Percentiles rank a stretch among this genome's conserved stretches.
phyloP scores from a whole-genome alignment of 2,329 filamentous ascomycete genomes.

The Neonectria punicea region DNA sequence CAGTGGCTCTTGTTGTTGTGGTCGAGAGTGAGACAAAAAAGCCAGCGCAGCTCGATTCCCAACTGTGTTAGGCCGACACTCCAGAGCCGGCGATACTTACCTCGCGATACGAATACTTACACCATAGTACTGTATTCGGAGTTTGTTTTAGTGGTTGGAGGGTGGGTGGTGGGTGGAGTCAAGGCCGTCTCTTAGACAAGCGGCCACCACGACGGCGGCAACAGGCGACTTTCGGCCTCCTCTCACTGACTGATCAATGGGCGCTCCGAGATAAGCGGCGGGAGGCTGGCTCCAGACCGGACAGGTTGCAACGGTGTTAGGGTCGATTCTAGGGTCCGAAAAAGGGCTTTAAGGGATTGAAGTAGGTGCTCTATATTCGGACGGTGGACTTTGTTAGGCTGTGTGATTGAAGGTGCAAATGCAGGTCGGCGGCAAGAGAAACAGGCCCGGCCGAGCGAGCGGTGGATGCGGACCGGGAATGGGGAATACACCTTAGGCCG shows the following conservation, averaged over 20 bases:
- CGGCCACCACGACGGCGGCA: not conserved
- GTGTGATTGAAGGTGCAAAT: conserved; percentile 6
- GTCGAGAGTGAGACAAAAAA: conserved; percentile 41
- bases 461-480: not conserved
- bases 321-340: not conserved
- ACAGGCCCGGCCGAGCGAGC: conserved; percentile 2
- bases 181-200: not conserved
- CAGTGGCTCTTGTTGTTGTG: conserved; percentile 39
- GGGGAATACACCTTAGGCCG: not conserved
- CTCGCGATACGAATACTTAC: not conserved
- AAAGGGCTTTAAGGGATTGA: not conserved
- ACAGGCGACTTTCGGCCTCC: not conserved
- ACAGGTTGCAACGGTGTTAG: not conserved
- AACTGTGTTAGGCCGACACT: conserved; percentile 1
- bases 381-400: not conserved
- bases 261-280: not conserved
- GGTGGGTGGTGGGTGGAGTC: not conserved
- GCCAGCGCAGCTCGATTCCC: conserved; percentile 12
- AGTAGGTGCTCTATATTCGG: not conserved
- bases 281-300: not conserved
- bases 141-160: not conserved
- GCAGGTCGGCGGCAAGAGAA: conserved; percentile 24
- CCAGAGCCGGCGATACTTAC: not conserved
- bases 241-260: not conserved
- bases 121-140: not conserved